Evolutionary conservation across 1,284 basidiomycete species (phyloP), one percentile per base, ranked within the genome.

Genomic region (Phlebopus sp.): DNA sequence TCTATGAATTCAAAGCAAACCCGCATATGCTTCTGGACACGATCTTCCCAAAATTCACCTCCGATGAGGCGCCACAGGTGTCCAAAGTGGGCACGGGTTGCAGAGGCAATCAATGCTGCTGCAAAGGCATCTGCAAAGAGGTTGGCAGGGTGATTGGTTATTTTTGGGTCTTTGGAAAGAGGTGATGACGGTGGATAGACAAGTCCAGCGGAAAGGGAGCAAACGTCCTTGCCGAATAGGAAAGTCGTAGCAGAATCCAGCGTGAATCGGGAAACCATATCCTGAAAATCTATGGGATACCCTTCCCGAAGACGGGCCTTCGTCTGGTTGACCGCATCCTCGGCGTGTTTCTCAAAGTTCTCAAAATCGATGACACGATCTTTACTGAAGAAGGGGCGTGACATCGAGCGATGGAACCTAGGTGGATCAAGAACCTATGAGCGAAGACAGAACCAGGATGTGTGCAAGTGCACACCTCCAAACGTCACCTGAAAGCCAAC

Each of bases 401-500:
- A 78, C 59, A 82, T 79, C 5, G 72, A 68, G 8, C 79, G 74
- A 55, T 82, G 80, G 57, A 80, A 81, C 52, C 76, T 77, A 9
- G 0, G 10, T 29, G 3, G 13, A 17, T 10, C n/a, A 32, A 44
- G 9, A 56, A 36, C 14, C 1, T 27, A 25, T 9, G 18, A 40
- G 7, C 32, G 15, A 34, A 18, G 19, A 11, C 14, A 25, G 17
- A 7, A 34, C 3, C 13, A 1, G n/a, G 13, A 3, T 18, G n/a
- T 14, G 5, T 32, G 37, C 41, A 23, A n/a, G 21, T 14, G 53
- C 70, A 30, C 58, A 78, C 75, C 75, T 78, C 77, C 77, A 80
- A 60, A 71, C 71, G 37, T 79, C 75, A 17, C 68, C 76, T 77
- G 46, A 23, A 37, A 19, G 25, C 47, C 3, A n/a, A 42, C 34